Percentiles rank a stretch among this genome's conserved stretches.
These are phyloP conservation scores for Podospora didyma DNA, from an alignment of 495 filamentous ascomycete genomes.

Conservation along the genomic window DNA sequence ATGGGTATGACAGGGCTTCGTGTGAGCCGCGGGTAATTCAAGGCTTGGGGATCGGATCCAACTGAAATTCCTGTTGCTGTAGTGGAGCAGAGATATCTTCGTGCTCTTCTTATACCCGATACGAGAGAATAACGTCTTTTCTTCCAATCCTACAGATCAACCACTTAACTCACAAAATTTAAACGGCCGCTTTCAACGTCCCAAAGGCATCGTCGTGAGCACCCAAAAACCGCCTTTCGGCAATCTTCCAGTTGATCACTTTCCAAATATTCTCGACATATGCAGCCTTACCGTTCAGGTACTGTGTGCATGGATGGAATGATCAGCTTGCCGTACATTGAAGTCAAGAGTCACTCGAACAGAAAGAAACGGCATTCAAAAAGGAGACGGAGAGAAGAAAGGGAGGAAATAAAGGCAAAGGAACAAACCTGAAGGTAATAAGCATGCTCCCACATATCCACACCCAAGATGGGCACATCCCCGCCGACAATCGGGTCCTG, in stretches of 20 bases:
- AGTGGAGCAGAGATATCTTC: too few relatives aligned
- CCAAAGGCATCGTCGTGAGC: slow-evolving; percentile 33
- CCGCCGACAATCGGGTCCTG: slow-evolving; percentile 92
- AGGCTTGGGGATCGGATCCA: too few relatives aligned
- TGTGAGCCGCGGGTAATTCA: too few relatives aligned
- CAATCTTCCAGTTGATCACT: slow-evolving; percentile 95
- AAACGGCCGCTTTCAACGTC: slow-evolving; percentile 24
- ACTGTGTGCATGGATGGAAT: slow-evolving; percentile 40
- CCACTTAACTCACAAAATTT: too few relatives aligned
- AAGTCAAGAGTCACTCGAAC: too few relatives aligned
- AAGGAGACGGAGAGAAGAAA: neutral
- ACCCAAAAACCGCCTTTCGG: slow-evolving; percentile 70
- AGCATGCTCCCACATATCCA: slow-evolving; percentile 89
- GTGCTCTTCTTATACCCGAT: too few relatives aligned
- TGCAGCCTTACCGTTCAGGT: slow-evolving; percentile 96
- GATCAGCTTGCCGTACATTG: too few relatives aligned
- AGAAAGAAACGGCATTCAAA: too few relatives aligned
- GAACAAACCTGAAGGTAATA: slow-evolving; percentile 80
- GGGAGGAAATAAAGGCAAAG: slow-evolving; percentile 48
- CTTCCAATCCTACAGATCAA: too few relatives aligned
- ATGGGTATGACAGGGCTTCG: too few relatives aligned
- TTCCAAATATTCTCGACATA: slow-evolving; percentile 98
- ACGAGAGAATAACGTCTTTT: too few relatives aligned
- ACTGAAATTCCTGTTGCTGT: too few relatives aligned
- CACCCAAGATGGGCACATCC: slow-evolving; percentile 79